Conservation (phyloP, 306 rosid species). For the Hylodesmum podocarpum region DNA sequence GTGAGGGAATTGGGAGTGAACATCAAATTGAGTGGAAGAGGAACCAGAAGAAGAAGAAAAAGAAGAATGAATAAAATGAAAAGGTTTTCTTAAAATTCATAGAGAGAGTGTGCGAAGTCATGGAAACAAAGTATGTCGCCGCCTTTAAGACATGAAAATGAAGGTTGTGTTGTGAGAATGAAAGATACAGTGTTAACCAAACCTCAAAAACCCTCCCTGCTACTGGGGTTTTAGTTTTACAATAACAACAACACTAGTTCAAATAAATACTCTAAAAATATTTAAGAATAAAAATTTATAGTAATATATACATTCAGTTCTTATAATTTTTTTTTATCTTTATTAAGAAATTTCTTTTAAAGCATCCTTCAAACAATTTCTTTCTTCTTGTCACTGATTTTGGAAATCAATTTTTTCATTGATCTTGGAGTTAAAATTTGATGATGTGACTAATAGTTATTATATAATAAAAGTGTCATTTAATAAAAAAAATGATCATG, state of each 20-base stretch:
- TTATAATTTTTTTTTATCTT: too few species aligned
- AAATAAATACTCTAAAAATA: too few species aligned
- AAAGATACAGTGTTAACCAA: background rate
- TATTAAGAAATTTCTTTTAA: too few species aligned
- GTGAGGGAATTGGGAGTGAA: constrained; percentile 33
- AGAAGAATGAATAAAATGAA: background rate
- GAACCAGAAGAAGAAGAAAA: background rate
- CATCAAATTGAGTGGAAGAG: constrained; percentile 45
- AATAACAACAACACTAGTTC: background rate
- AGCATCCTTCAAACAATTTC: too few species aligned
- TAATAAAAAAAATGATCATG: too few species aligned
- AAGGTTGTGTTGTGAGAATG: background rate
- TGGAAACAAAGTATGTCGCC: constrained; percentile 16
- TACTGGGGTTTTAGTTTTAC: background rate
- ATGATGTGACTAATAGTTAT: too few species aligned
- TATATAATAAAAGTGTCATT: too few species aligned
- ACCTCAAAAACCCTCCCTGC: background rate
- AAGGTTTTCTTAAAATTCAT: constrained; percentile 33
- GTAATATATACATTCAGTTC: too few species aligned
- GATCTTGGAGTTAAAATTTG: too few species aligned
- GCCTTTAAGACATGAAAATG: constrained; percentile 29
- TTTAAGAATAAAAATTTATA: too few species aligned
- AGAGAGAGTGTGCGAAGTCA: background rate
- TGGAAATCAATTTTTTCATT: too few species aligned
- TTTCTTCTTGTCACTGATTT: too few species aligned